Percentiles rank a stretch among this genome's conserved stretches.
phyloP scores from a whole-genome alignment of 495 filamentous ascomycete species.

The Aspergillus biplanus region DNA sequence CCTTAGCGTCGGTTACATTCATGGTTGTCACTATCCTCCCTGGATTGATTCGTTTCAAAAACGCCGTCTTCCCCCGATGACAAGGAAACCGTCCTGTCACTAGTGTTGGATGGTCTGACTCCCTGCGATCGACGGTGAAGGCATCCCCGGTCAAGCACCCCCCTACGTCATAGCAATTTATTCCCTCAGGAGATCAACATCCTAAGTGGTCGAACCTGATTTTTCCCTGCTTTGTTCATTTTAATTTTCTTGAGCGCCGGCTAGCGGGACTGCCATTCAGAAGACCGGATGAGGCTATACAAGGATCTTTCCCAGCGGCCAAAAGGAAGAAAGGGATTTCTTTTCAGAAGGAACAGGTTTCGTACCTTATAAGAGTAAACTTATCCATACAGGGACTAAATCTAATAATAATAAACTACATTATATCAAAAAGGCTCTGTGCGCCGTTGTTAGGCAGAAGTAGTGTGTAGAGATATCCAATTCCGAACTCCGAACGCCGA shows the following conservation, averaged over 20 bases:
- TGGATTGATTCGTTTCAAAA: background rate
- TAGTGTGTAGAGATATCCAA: conserved; percentile 1
- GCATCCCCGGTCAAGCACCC: background rate
- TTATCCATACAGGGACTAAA: too few species aligned
- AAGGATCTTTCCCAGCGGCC: background rate
- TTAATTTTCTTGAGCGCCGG: background rate
- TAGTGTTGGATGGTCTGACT: conserved; percentile 1
- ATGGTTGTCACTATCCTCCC: background rate
- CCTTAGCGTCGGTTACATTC: background rate
- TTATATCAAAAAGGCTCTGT: background rate
- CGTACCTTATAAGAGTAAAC: background rate
- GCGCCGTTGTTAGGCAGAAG: background rate
- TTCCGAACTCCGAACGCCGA: conserved; percentile 9
- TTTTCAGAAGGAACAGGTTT: background rate
- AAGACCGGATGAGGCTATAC: background rate
- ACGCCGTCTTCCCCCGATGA: conserved; percentile 6
- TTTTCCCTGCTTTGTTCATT: background rate
- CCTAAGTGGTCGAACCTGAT: background rate
- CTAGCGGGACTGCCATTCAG: background rate
- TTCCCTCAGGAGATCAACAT: background rate
- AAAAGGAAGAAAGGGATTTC: background rate
- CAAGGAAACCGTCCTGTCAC: background rate
- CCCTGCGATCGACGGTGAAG: background rate
- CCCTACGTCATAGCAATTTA: conserved; percentile 4
- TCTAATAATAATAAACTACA: too few species aligned